Evolutionary conservation across 441 rosid species (phyloP), one percentile per base, ranked within the genome.

Genomic region (Gossypium lobatum): DNA sequence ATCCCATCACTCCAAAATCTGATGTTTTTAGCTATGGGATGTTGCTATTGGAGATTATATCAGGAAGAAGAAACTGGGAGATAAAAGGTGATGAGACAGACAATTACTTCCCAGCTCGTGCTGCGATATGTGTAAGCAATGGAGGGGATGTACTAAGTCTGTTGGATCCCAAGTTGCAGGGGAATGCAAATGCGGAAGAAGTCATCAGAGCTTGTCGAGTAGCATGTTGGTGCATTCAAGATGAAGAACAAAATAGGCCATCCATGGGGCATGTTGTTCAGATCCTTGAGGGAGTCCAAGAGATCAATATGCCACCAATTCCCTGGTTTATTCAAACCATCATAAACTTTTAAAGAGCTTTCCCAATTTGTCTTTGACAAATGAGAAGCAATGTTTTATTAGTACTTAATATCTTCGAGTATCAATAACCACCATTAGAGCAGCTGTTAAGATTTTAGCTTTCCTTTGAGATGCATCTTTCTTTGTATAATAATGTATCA

Each of bases 21-120:
- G 93, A 91, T 70, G 95, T 93, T 57, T 93, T 87, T 64, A 93
- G 97, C 82, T 89, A 83, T 11, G 97, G 98, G 10, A 91, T 93
- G 95, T 81, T 87, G 95, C 81, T 93, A 9, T 85, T 93, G 3
- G 98, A 91, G 77, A 23, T 89, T 70, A 81, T 87, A 60, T 88
- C 89, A 0, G 98, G 98, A 66, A 82, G 83, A 79, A 86, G 96
- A 79, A 85, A 93, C 88, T 78, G 84, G 0, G 87, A 87, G 78
- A 80, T 73, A 48, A 70, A 76, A 21, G 85, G 75, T 46, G 79
- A 89, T 59, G 87, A 80, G 39, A 80, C 78, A 18, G 78, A 76
- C 6, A 72, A 60, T 20, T 93, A 84, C 84, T 91, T 91, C 78
- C 98, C 93, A 0, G 72, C 80, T 48, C 80, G 75, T 76, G 93